phyloP scores from a whole-genome alignment of 2,329 filamentous ascomycete genomes.

The Alternaria consortialis region DNA sequence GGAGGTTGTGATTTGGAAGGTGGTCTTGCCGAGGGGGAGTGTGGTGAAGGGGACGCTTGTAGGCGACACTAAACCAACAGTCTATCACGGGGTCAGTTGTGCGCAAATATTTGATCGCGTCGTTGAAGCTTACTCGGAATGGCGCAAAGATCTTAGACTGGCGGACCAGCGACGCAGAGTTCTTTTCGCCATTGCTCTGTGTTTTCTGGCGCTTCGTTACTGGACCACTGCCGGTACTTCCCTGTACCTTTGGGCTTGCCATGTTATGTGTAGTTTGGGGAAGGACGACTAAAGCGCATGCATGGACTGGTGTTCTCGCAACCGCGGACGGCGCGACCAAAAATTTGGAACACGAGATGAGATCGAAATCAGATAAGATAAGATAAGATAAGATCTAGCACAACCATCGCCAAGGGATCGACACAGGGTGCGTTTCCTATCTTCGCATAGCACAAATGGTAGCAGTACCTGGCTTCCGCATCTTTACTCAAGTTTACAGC shows the following conservation, averaged over 20 bases:
- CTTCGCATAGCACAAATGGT: conserved; percentile 2
- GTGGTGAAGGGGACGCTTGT: conserved; percentile 90
- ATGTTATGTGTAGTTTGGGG: conserved; percentile 45
- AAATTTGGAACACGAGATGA: conserved; percentile 33
- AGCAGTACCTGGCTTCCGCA: background rate
- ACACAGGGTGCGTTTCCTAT: conserved; percentile 22
- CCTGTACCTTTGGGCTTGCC: conserved; percentile 62
- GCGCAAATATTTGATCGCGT: background rate
- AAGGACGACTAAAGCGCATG: conserved; percentile 3
- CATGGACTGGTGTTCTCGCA: conserved; percentile 19
- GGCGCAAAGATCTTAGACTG: conserved; percentile 89
- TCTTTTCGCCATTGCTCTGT: conserved; percentile 48
- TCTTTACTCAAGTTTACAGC: background rate
- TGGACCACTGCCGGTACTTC: conserved; percentile 53
- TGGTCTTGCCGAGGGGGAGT: conserved; percentile 88
- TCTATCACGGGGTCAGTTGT: conserved; percentile 63
- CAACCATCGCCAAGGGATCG: conserved; percentile 32
- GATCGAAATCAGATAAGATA: conserved; percentile 14
- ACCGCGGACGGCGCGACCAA: conserved; percentile 14
- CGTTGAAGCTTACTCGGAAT: conserved; percentile 73
- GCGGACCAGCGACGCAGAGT: conserved; percentile 52
- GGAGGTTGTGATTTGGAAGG: conserved; percentile 96
- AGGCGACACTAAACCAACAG: conserved; percentile 90
- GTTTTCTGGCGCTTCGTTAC: conserved; percentile 71
- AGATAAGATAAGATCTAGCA: conserved; percentile 28